Conservation (phyloP, 73 alveolate genomes). For the Tetrahymena elliotti region DNA sequence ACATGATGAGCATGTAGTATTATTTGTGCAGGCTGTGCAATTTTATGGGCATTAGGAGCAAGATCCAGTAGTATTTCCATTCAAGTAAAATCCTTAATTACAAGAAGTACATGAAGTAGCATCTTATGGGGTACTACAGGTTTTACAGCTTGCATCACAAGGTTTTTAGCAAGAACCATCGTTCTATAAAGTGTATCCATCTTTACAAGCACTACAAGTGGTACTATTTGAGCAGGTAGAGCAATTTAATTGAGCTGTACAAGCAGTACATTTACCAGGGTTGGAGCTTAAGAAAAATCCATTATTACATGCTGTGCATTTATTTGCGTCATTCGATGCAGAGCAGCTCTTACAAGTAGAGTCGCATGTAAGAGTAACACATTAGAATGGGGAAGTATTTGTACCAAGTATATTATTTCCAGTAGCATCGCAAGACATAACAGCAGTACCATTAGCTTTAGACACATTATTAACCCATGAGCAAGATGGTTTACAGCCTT, state of each 20-base stretch:
- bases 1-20: background rate
- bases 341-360: background rate
- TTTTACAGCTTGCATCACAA: background rate
- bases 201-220: background rate
- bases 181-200: background rate
- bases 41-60: background rate
- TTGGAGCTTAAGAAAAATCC: background rate
- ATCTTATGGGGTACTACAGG: background rate
- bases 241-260: background rate
- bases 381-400: background rate
- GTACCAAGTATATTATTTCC: background rate
- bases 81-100: background rate
- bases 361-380: background rate
- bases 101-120: background rate
- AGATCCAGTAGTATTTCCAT: background rate
- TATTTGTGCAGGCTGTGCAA: background rate
- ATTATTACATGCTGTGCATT: background rate
- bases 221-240: background rate
- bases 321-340: background rate
- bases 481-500: background rate
- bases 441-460: background rate
- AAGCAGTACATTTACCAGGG: background rate
- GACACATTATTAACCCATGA: background rate
- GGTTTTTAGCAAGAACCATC: background rate
- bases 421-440: background rate